Percentiles rank a stretch among this genome's conserved stretches.
phyloP scores from a whole-genome alignment of 2,329 filamentous ascomycete genomes.

The Colletotrichum simmondsii region DNA sequence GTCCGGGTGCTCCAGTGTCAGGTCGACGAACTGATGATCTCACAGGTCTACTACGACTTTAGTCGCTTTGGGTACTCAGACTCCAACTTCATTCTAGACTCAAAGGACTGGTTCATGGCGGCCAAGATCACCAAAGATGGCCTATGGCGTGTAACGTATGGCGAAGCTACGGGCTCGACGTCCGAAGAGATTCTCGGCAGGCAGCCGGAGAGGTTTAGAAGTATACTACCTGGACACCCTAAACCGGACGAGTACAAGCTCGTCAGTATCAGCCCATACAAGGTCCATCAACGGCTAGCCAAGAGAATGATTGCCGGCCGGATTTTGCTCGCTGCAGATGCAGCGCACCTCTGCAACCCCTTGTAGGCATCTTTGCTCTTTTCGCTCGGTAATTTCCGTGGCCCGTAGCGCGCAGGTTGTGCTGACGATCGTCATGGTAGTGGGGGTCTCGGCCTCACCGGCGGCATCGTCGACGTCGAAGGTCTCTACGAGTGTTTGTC shows the following conservation, averaged over 20 bases:
- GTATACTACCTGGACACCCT: conserved; percentile 68
- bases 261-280: conserved; percentile 67
- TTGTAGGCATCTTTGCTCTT: conserved; percentile 41
- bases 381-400: conserved; percentile 6
- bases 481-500: conserved; percentile 68
- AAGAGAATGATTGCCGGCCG: conserved; percentile 65
- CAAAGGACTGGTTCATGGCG: conserved; percentile 69
- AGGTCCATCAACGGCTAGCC: conserved; percentile 70
- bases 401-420: neutral
- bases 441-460: conserved; percentile 71
- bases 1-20: neutral
- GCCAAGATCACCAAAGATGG: conserved; percentile 68
- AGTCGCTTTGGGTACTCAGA: conserved; percentile 61
- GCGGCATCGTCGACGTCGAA: conserved; percentile 71
- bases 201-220: conserved; percentile 64
- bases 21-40: neutral
- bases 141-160: conserved; percentile 72
- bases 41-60: conserved; percentile 65
- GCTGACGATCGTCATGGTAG: conserved; percentile 4
- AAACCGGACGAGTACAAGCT: conserved; percentile 67
- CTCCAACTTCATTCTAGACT: conserved; percentile 70
- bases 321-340: conserved; percentile 68
- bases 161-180: conserved; percentile 63
- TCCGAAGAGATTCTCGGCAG: conserved; percentile 62
- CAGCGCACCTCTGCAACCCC: conserved; percentile 66